Evolutionary conservation across 2,329 filamentous ascomycete species (phyloP), one percentile per base, ranked within the genome.

Genomic region (Neonectria sp.): DNA sequence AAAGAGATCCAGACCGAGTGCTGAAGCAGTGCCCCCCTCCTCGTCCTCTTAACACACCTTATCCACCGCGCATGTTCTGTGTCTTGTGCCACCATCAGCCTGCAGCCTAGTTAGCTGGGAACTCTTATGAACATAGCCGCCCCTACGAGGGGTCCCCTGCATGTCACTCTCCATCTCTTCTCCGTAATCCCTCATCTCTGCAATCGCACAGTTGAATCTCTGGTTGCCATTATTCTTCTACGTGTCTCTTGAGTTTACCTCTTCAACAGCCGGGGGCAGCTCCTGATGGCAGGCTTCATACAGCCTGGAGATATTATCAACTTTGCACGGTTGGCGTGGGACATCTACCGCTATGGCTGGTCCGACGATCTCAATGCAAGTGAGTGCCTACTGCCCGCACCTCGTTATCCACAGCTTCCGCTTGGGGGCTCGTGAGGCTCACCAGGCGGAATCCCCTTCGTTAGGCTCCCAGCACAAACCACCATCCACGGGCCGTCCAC

Each of bases 291-390:
- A 74, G 72, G 73, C 25, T 58, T 69, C 58, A 53, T 78, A 33
- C 76, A 79, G 61, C 56, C 75, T 55, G 78, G 78, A 63, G 78
- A 80, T 61, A 48, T 79, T 40, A 68, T 80, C 68, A 79, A 69
- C 63, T 73, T 80, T 55, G 76, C 73, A 62, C 71, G 70, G 55
- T 55, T 80, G 55, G 78, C 78, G 48, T 80, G 79, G 78, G 73
- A 80, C 17, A 64, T 80, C 12, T 80, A 79, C 57, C 72, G 63
- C 13, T 75, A 71, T 33, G 78, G 78, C 40, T 80, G 78, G 78
- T 70, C 70, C 17, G 74, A 79, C 11, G 78, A 80, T 60, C 68
- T 69, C 56, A 79, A 77, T 69, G 78, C 78, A 68, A 77, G 78
- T 80, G 66, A 75, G 78, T 78, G 51, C 60, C 29, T 51, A 45